Conservation (phyloP, 306 rosid genomes). For the Fagus crenata region DNA sequence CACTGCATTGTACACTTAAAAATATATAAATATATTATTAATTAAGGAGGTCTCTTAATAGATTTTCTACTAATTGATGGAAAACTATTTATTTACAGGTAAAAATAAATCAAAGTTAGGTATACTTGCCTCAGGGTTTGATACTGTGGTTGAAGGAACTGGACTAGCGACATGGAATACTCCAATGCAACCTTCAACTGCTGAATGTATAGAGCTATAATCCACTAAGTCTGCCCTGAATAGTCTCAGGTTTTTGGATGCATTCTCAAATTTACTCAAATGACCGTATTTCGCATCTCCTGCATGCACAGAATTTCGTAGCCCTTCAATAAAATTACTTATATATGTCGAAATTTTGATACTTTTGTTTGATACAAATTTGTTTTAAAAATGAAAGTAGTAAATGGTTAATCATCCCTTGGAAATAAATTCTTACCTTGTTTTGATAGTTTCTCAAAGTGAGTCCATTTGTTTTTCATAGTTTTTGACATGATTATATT, state of each 20-base stretch:
- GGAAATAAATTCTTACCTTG: too few relatives aligned
- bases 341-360: not conserved
- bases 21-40: not conserved
- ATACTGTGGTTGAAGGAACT: constrained; percentile 33
- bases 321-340: not conserved
- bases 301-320: constrained; percentile 2
- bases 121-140: constrained; percentile 42
- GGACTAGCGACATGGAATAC: constrained; percentile 62
- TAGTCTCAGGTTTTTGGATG: constrained; percentile 44
- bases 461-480: too few relatives aligned
- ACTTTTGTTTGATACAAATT: not conserved
- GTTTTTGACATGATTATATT: too few relatives aligned
- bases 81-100: not conserved
- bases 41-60: not conserved
- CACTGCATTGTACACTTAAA: not conserved
- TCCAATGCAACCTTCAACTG: constrained; percentile 43
- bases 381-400: not conserved
- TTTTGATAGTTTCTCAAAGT: too few relatives aligned
- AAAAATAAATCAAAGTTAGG: not conserved
- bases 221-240: constrained; percentile 40
- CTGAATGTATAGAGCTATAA: constrained; percentile 33
- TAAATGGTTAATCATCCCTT: not conserved
- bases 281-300: constrained; percentile 39
- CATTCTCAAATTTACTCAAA: constrained; percentile 33
- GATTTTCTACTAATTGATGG: not conserved